Evolutionary conservation across 2,329 filamentous ascomycete species (phyloP).

Genomic region (Phialemoniopsis sp.): DNA sequence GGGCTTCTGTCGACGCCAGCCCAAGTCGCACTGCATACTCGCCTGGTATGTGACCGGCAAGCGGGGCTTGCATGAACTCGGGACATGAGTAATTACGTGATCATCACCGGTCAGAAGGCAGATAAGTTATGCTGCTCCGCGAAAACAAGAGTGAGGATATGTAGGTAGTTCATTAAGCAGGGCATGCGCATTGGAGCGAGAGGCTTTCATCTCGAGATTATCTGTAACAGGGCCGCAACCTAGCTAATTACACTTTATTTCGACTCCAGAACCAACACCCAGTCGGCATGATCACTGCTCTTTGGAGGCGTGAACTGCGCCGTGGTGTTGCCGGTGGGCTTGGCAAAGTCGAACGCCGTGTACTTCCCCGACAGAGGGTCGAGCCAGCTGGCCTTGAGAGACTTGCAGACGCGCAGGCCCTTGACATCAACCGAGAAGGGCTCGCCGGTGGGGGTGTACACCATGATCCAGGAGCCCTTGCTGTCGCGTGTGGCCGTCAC

Average conservation of each 20-base stretch:
- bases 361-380: slow-evolving; percentile 8
- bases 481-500: slow-evolving; percentile 10
- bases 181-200: too few relatives aligned
- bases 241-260: not conserved
- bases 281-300: slow-evolving; percentile 6
- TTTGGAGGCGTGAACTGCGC: slow-evolving; percentile 9
- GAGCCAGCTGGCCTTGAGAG: slow-evolving; percentile 10
- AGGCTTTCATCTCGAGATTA: too few relatives aligned
- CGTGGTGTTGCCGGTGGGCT: slow-evolving; percentile 2
- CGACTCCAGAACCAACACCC: slow-evolving; percentile 10
- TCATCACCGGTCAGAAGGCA: too few relatives aligned
- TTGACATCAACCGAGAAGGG: slow-evolving; percentile 10
- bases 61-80: too few relatives aligned
- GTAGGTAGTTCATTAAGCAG: too few relatives aligned
- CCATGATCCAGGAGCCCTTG: slow-evolving; percentile 11
- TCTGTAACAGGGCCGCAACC: too few relatives aligned
- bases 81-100: too few relatives aligned
- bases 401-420: slow-evolving; percentile 4
- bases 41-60: too few relatives aligned
- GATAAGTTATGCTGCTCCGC: too few relatives aligned
- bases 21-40: too few relatives aligned
- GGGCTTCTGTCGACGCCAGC: too few relatives aligned
- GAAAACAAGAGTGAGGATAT: too few relatives aligned
- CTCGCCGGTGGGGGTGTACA: slow-evolving; percentile 11
- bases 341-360: slow-evolving; percentile 7